Conservation (phyloP, 2,329 filamentous ascomycete species). For the Cercospora brassicicola region DNA sequence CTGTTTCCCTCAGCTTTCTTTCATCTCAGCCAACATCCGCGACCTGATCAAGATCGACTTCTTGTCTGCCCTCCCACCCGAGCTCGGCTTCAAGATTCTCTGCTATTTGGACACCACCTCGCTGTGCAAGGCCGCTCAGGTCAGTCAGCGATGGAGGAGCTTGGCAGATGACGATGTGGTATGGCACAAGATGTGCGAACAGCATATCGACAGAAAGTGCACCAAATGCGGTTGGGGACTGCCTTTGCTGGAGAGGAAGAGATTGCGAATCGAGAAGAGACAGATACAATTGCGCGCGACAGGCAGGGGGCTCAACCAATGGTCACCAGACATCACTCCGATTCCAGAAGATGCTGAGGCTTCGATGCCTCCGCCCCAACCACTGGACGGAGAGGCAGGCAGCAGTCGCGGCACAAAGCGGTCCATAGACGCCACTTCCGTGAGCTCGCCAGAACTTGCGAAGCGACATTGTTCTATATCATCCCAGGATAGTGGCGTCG, state of each 20-base stretch:
- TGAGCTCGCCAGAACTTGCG: slow-evolving; percentile 30
- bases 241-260: slow-evolving; percentile 83
- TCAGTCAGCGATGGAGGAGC: slow-evolving; percentile 81
- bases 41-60: slow-evolving; percentile 99
- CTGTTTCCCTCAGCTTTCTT: slow-evolving; percentile 95
- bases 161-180: slow-evolving; percentile 97
- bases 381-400: slow-evolving; percentile 10
- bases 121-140: slow-evolving; percentile 91
- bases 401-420: slow-evolving; percentile 26
- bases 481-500: slow-evolving; percentile 14
- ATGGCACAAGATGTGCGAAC: slow-evolving; percentile 97
- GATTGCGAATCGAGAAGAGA: slow-evolving; percentile 80
- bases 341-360: slow-evolving; percentile 41
- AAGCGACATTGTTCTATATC: slow-evolving; percentile 34
- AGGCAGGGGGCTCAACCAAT: slow-evolving; percentile 57
- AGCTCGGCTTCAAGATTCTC: slow-evolving; percentile 90
- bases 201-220: slow-evolving; percentile 91
- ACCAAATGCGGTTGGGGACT: slow-evolving; percentile 95
- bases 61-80: slow-evolving; percentile 79
- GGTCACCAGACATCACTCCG: slow-evolving; percentile 54
- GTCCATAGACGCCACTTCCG: slow-evolving; percentile 20
- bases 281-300: slow-evolving; percentile 72
- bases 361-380: slow-evolving; percentile 10
- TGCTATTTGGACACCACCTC: slow-evolving; percentile 91
- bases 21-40: slow-evolving; percentile 83